phyloP scores from a whole-genome alignment of 495 filamentous ascomycete genomes.

The Amorphotheca resinae region DNA sequence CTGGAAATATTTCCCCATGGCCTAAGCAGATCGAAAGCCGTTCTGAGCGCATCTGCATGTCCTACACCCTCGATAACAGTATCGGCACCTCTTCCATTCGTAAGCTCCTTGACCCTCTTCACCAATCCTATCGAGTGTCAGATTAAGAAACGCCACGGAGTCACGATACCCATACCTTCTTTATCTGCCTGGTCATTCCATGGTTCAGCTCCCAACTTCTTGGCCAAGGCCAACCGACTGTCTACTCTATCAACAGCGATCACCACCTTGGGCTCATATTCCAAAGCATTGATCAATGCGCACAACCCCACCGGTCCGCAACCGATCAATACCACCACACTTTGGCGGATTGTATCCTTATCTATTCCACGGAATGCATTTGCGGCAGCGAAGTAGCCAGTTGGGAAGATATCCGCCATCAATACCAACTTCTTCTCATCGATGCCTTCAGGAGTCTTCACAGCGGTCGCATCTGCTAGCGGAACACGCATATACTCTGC shows the following conservation, averaged over 20 bases:
- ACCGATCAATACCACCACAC: slow-evolving; percentile 66
- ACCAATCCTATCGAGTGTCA: slow-evolving; percentile 35
- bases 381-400: slow-evolving; percentile 78
- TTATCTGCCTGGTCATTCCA: slow-evolving; percentile 67
- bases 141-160: neutral
- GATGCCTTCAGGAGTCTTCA: slow-evolving; percentile 64
- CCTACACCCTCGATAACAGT: slow-evolving; percentile 89
- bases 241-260: slow-evolving; percentile 79
- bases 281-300: slow-evolving; percentile 70
- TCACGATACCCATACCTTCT: slow-evolving; percentile 21
- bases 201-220: slow-evolving; percentile 68
- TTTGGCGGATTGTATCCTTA: slow-evolving; percentile 47
- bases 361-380: slow-evolving; percentile 66
- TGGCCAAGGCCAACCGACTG: slow-evolving; percentile 65
- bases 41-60: slow-evolving; percentile 65
- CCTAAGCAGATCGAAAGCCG: slow-evolving; percentile 72
- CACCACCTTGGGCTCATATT: slow-evolving; percentile 68
- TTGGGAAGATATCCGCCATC: slow-evolving; percentile 81
- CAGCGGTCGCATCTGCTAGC: slow-evolving; percentile 68
- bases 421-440: slow-evolving; percentile 71
- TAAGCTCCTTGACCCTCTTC: slow-evolving; percentile 61
- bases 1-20: slow-evolving; percentile 81
- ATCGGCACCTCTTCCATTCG: slow-evolving; percentile 77
- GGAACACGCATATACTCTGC: slow-evolving; percentile 86
- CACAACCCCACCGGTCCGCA: slow-evolving; percentile 87